Percentiles rank a stretch among this genome's conserved stretches.
These are phyloP conservation scores for Drechslerella coelobrocha DNA, from an alignment of 2,329 filamentous ascomycete genomes.

Conservation along the genomic window DNA sequence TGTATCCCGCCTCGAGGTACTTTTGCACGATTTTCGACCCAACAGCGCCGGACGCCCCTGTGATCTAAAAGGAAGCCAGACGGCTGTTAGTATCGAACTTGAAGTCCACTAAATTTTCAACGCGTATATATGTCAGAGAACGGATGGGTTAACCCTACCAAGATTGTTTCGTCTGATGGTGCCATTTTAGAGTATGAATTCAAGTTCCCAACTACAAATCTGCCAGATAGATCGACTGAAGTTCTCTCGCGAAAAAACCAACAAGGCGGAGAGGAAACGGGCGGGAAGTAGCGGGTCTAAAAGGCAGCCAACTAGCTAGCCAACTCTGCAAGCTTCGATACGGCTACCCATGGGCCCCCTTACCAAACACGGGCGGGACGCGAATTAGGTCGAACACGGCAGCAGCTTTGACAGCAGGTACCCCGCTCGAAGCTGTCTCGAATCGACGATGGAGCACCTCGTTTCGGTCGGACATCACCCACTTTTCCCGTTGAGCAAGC, in stretches of 20 bases:
- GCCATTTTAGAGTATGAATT: conserved; percentile 13
- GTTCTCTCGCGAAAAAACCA: background rate
- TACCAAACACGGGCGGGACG: no score
- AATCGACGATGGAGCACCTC: no score
- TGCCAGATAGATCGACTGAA: no score
- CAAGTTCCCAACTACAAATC: background rate
- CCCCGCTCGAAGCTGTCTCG: no score
- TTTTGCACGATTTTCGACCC: conserved; percentile 64
- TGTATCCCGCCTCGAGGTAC: conserved; percentile 60
- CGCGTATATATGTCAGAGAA: background rate
- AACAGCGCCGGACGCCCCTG: conserved; percentile 60
- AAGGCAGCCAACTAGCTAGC: conserved; percentile 11
- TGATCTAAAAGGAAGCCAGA: conserved; percentile 23
- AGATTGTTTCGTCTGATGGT: conserved; percentile 35
- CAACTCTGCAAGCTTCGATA: background rate
- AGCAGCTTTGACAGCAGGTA: no score
- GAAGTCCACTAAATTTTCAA: no score
- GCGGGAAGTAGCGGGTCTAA: conserved; percentile 11
- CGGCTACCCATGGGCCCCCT: background rate
- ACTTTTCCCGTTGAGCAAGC: no score
- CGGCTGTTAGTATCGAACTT: no score
- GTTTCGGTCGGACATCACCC: no score
- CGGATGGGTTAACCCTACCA: conserved; percentile 13
- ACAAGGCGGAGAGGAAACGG: background rate
- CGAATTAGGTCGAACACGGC: no score